Percentiles rank a stretch among this genome's conserved stretches.
phyloP scores from a whole-genome alignment of 495 filamentous ascomycete species.

The Podospora comata region DNA sequence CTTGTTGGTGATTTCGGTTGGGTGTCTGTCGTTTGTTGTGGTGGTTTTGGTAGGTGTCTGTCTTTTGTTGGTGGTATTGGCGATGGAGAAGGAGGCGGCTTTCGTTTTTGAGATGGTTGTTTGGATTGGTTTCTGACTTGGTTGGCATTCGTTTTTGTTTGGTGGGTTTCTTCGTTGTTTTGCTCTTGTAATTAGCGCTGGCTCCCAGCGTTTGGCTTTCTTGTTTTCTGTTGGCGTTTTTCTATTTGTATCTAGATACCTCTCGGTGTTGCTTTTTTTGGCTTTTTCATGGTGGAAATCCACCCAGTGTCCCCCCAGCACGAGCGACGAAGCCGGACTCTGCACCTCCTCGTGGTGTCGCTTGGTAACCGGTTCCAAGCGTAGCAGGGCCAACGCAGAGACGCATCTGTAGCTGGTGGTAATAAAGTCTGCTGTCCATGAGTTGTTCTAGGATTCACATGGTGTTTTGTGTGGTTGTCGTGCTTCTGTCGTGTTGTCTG shows the following conservation, averaged over 20 bases:
- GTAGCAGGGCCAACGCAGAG: constrained; percentile 5
- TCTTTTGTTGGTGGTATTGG: neutral
- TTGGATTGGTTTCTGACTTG: neutral
- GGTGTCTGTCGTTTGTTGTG: too few species aligned
- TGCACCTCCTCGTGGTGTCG: constrained; percentile 9
- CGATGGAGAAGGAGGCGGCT: neutral
- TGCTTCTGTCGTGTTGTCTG: neutral
- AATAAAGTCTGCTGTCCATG: neutral
- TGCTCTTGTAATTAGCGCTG: neutral
- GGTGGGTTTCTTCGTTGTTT: neutral
- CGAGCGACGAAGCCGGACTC: constrained; percentile 3
- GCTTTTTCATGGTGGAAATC: neutral
- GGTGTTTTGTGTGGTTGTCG: neutral
- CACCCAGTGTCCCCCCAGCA: neutral
- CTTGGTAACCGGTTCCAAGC: constrained; percentile 3
- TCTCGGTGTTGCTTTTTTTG: neutral
- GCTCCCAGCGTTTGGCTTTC: neutral
- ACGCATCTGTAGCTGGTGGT: constrained; percentile 2
- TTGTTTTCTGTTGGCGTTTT: constrained; percentile 2
- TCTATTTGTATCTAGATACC: neutral
- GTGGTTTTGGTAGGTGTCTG: neutral
- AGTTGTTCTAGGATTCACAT: neutral
- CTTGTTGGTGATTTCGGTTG: neutral
- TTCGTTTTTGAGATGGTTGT: neutral
- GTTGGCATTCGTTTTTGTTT: neutral